Evolutionary conservation across 140 eudicot genomes (phyloP), one percentile per base, ranked within the genome.

Genomic region (Flaveria floridana): DNA sequence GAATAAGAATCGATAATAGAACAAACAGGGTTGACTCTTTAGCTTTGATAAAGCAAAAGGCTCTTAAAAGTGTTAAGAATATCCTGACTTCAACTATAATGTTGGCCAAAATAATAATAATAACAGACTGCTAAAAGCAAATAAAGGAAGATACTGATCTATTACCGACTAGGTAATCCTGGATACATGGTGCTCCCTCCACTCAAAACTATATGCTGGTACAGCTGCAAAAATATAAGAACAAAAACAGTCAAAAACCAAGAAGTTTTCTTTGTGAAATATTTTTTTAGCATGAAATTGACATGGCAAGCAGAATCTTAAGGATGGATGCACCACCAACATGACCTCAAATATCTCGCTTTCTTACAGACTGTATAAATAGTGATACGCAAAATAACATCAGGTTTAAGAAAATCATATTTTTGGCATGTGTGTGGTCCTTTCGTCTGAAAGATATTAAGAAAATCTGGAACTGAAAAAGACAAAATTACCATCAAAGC

Each of bases 141-240:
- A 70, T 55, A 53, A 71, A 76, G 53, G n/a, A 23, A 51, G 78
- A 46, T 57, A 61, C 39, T 2, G 76, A 81, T 73, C 65, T 55
- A 71, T 66, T 91, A 93, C 99, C 99, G 91, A 79, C 99, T 93
- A 71, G 98, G 98, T 76, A 93, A 81, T 78, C 98, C 98, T 39
- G 98, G 97, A 82, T 93, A 93, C 97, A 93, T 93, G 15, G 99
- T 93, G 75, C 99, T 93, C 77, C 99, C 99, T 41, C 99, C 99
- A 58, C 99, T 93, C 82, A 93, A 79, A 70, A 93, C 99, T 76
- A 93, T 93, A 82, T 93, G 99, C 68, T 93, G 99, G 84, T 93
- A 93, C 50, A 93, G 96, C 99, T 93, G 97, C 83, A 83, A 81
- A 15, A 76, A 65, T 9, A 46, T 19, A 63, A 19, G 73, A 25